Conservation (phyloP, 129 eudicot genomes). For the Rutidosis leptorrhynchoides region DNA sequence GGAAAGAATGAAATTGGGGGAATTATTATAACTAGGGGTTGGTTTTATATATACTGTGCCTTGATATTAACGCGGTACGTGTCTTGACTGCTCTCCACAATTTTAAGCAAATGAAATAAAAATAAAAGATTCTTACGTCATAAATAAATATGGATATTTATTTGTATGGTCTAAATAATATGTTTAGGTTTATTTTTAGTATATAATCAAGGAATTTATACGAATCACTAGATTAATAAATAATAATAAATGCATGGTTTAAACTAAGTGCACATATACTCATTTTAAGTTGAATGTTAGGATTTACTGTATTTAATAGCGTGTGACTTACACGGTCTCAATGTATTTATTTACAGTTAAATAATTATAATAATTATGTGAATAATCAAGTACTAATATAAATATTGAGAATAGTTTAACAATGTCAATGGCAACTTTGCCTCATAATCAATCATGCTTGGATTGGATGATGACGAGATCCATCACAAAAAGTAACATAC, state of each 20-base stretch:
- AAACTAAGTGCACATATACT: neutral
- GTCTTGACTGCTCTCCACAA: conserved; percentile 1
- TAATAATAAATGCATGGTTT: neutral
- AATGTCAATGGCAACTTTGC: conserved; percentile 9
- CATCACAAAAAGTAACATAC: neutral
- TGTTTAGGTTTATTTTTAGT: neutral
- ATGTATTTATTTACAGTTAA: too few relatives aligned
- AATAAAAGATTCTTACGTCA: neutral
- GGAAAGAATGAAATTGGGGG: neutral
- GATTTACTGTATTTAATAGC: too few relatives aligned
- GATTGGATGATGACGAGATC: conserved; percentile 6
- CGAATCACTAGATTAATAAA: too few relatives aligned
- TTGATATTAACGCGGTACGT: neutral
- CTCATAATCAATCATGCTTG: neutral
- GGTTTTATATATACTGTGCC: neutral
- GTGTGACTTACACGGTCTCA: too few relatives aligned
- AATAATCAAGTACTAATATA: neutral
- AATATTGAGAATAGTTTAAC: neutral
- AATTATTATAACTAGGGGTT: neutral
- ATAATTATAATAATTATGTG: too few relatives aligned
- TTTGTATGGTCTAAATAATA: neutral
- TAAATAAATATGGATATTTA: neutral
- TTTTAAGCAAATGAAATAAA: neutral
- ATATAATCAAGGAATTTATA: too few relatives aligned
- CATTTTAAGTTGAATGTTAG: too few relatives aligned